Percentiles rank a stretch among this genome's conserved stretches.
phyloP scores from a whole-genome alignment of 805 yeast genomes.

The Yamadazyma endophytica region DNA sequence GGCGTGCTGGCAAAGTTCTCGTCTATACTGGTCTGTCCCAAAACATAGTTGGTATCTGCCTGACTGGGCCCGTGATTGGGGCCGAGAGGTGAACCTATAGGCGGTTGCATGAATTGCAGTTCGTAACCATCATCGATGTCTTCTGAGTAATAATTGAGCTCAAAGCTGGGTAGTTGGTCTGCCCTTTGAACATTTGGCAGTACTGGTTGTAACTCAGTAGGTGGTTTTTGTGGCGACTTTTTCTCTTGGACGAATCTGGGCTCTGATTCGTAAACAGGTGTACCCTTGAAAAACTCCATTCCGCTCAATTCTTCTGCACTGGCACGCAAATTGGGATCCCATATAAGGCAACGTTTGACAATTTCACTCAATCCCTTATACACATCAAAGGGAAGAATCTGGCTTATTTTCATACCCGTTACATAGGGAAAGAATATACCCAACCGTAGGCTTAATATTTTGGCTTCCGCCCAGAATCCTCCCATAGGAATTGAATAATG shows the following conservation, averaged over 20 bases:
- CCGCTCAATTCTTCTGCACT: slow-evolving; percentile 45
- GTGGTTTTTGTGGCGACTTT: too few species aligned
- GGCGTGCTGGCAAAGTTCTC: too few species aligned
- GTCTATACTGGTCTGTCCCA: too few species aligned
- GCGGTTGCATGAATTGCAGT: slow-evolving; percentile 12
- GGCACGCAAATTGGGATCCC: slow-evolving; percentile 75
- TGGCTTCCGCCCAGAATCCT: slow-evolving; percentile 71
- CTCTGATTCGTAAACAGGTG: slow-evolving; percentile 18
- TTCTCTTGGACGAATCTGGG: not conserved
- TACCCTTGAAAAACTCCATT: slow-evolving; percentile 52
- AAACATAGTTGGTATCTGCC: too few species aligned
- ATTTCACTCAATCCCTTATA: slow-evolving; percentile 34
- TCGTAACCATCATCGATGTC: slow-evolving; percentile 20
- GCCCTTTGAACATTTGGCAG: not conserved
- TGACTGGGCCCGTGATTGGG: too few species aligned
- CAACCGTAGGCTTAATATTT: slow-evolving; percentile 43
- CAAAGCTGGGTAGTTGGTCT: not conserved
- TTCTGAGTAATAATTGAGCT: slow-evolving; percentile 9
- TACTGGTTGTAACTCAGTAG: too few species aligned
- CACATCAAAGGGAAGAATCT: slow-evolving; percentile 44
- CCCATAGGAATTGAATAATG: slow-evolving; percentile 46
- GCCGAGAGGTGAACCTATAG: too few species aligned
- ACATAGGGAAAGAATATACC: slow-evolving; percentile 56
- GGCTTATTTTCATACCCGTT: slow-evolving; percentile 46
- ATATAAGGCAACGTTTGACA: slow-evolving; percentile 52